Percentiles rank a stretch among this genome's conserved stretches.
Conservation (phyloP, 2,329 filamentous ascomycete genomes). For the Huntiella omanensis region DNA sequence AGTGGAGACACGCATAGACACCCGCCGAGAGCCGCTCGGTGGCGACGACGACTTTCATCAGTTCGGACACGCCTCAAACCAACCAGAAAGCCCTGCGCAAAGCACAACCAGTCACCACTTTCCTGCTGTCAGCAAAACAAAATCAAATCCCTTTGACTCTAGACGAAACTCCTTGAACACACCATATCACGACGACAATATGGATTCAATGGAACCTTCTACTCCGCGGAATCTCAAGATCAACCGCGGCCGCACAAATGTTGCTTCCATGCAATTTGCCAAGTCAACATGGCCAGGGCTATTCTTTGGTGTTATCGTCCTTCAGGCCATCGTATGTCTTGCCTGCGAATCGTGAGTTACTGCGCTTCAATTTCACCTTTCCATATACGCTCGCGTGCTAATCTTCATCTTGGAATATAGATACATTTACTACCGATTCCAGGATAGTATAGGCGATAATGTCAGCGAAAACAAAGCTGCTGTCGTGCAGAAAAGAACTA, state of each 20-base stretch:
- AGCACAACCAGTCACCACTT: slow-evolving; percentile 9
- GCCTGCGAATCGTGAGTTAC: slow-evolving; percentile 62
- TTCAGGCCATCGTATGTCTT: slow-evolving; percentile 66
- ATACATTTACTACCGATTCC: slow-evolving; percentile 80
- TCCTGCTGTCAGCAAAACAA: slow-evolving; percentile 2
- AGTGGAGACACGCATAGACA: slow-evolving; percentile 11
- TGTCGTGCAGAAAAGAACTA: slow-evolving; percentile 41
- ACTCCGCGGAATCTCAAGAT: background rate
- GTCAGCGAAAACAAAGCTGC: slow-evolving; percentile 20
- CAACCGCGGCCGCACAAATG: slow-evolving; percentile 4
- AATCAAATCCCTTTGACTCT: slow-evolving; percentile 6
- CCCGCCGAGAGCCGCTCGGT: slow-evolving; percentile 12
- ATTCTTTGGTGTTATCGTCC: slow-evolving; percentile 54
- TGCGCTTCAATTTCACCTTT: background rate
- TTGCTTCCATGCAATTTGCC: slow-evolving; percentile 45
- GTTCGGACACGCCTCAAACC: slow-evolving; percentile 10
- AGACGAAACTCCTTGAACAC: slow-evolving; percentile 6
- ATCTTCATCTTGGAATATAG: slow-evolving; percentile 23
- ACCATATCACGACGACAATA: slow-evolving; percentile 7
- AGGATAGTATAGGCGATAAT: slow-evolving; percentile 33
- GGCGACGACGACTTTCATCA: slow-evolving; percentile 11
- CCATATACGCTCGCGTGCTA: background rate
- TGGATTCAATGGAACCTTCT: slow-evolving; percentile 3
- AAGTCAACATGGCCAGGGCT: slow-evolving; percentile 74
- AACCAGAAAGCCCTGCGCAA: slow-evolving; percentile 10